Percentiles rank a stretch among this genome's conserved stretches.
phyloP scores from a whole-genome alignment of 1,284 basidiomycete species.

The Gomphus bonarii region DNA sequence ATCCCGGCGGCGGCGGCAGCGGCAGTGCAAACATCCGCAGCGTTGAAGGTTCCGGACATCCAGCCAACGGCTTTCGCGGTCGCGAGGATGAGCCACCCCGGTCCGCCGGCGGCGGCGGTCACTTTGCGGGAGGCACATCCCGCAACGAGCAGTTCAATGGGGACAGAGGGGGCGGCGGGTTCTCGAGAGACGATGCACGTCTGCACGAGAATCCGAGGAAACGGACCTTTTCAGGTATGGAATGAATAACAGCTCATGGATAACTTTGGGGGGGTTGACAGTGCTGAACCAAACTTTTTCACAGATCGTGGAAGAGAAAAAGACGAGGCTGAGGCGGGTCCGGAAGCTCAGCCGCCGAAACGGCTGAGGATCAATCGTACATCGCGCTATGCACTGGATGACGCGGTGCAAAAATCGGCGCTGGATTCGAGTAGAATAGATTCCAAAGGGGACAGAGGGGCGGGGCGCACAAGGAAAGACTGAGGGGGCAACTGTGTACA shows the following conservation, averaged over 20 bases:
- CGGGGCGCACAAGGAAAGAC: slow-evolving; percentile 1
- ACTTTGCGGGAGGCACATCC: not conserved
- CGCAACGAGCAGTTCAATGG: slow-evolving; percentile 5
- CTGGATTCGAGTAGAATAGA: slow-evolving; percentile 5
- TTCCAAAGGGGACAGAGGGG: slow-evolving; percentile 3
- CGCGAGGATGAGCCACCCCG: not conserved
- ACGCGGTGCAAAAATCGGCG: slow-evolving; percentile 8
- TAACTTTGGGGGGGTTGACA: no score
- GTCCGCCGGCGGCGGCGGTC: not conserved
- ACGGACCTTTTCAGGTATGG: slow-evolving; percentile 54
- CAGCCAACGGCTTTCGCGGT: not conserved
- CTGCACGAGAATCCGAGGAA: slow-evolving; percentile 33
- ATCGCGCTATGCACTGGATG: slow-evolving; percentile 10
- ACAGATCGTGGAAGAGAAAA: slow-evolving; percentile 36
- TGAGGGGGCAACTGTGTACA: not conserved
- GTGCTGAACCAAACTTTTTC: not conserved
- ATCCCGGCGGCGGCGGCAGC: not conserved
- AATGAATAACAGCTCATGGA: no score
- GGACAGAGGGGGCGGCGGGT: not conserved
- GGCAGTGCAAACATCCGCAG: not conserved
- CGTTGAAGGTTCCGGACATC: not conserved
- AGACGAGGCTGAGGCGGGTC: slow-evolving; percentile 24
- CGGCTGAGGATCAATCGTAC: slow-evolving; percentile 28
- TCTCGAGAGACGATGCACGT: slow-evolving; percentile 25
- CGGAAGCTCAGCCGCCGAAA: slow-evolving; percentile 22